Base-by-base conservation (phyloP, 2,329 filamentous ascomycete species). In the Trichophyton verrucosum region DNA sequence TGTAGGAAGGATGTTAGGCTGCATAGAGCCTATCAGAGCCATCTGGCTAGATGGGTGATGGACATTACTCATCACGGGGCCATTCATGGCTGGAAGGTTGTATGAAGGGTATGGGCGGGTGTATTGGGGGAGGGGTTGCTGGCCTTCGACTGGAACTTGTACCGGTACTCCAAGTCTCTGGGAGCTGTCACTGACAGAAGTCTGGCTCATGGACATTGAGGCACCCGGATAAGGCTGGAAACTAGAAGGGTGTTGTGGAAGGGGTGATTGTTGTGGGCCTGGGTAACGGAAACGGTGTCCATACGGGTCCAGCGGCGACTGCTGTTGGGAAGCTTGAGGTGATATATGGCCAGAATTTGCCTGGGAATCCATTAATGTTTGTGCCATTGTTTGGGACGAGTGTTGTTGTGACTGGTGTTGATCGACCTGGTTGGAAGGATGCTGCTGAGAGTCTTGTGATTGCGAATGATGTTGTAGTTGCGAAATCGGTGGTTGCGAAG, bases 11-110 rank as follows among this genome's bases (percentile, higher is more conserved):
- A 88, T 81, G 1, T 77, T 77, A 3, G 78, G 74, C 46, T 79
- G 80, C 71, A 83, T 76, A 24, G 77, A 77, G 3, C 85, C 83
- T 38, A 92, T 82, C 63, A 94, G 76, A 6, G 86, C 81, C 78
- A 94, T 85, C 63, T 87, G 86, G 4, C 81, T 81, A 59, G 83
- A 83, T 0, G 89, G 89, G 63, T 86, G 88, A 67, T 86, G 83
- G 27, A 94, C 81, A 69, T 92, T 94, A 15, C 88, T 87, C 78
- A 92, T 84, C 30, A 92, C 85, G 0, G 86, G 81, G 0, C 85
- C 84, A 47, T 78, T 76, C 77, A 86, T 81, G n/a, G 79, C 77
- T 2, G 86, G 81, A 2, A 87, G 78, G 2, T 80, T 80, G 67
- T 86, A 82, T 5, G 76, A 77, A 8, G 76, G 73, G 67, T 76